phyloP scores from a whole-genome alignment of 345 rosid genomes.

The Raphanus raphanistrum region DNA sequence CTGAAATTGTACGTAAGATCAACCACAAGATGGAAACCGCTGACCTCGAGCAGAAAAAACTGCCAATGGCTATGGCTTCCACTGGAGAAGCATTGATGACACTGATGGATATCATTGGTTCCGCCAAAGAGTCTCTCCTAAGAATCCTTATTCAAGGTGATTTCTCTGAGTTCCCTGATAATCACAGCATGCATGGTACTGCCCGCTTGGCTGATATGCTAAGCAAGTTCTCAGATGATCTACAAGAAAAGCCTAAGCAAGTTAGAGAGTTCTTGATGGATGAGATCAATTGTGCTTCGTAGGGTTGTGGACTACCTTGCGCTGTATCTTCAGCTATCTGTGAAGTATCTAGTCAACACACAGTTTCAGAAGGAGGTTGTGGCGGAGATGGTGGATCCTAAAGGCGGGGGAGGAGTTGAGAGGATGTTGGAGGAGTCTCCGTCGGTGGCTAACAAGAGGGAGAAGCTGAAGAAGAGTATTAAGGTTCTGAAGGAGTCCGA shows the following conservation, averaged over 20 bases:
- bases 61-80: conserved; percentile 32
- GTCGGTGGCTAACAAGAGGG: conserved; percentile 35
- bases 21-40: conserved; percentile 41
- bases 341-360: conserved; percentile 29
- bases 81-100: conserved; percentile 40
- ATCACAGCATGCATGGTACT: conserved; percentile 15
- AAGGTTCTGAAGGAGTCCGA: conserved; percentile 40
- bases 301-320: conserved; percentile 43
- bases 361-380: conserved; percentile 36
- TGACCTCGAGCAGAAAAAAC: conserved; percentile 43
- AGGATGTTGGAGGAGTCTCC: conserved; percentile 37
- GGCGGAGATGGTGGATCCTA: conserved; percentile 23
- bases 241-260: background rate
- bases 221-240: conserved; percentile 8
- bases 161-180: conserved; percentile 46
- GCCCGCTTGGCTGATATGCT: conserved; percentile 28
- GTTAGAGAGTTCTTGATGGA: background rate
- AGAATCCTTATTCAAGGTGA: conserved; percentile 47
- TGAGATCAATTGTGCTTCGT: conserved; percentile 27
- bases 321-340: conserved; percentile 33
- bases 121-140: conserved; percentile 47
- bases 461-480: conserved; percentile 38
- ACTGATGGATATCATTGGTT: conserved; percentile 45
- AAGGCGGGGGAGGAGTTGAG: conserved; percentile 18
- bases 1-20: conserved; percentile 38